Percentiles rank a stretch among this genome's conserved stretches.
Conservation (phyloP, 2,329 filamentous ascomycete genomes). For the Microsporum audouinii region DNA sequence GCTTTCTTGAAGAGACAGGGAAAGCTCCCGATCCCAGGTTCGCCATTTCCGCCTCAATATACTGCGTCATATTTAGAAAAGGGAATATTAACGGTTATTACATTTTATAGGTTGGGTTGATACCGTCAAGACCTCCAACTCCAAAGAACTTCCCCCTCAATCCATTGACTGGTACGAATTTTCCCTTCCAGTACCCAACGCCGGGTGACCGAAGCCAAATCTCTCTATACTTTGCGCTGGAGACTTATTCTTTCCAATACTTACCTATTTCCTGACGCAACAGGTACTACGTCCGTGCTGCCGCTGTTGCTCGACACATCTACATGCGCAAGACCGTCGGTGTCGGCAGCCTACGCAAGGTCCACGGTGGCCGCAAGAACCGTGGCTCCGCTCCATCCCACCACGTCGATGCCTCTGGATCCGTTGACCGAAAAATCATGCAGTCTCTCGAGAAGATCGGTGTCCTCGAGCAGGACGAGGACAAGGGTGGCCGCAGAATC, state of each 20-base stretch:
- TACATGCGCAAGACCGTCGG: slow-evolving; percentile 99
- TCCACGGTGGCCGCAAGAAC: slow-evolving; percentile 95
- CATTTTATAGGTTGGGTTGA: slow-evolving; percentile 75
- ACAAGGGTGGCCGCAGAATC: slow-evolving; percentile 96
- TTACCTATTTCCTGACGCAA: slow-evolving; percentile 4
- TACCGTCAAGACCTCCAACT: slow-evolving; percentile 94
- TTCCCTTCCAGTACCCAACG: not conserved
- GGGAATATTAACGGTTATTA: not conserved
- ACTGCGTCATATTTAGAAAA: slow-evolving; percentile 14
- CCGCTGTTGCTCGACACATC: slow-evolving; percentile 91
- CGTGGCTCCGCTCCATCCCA: slow-evolving; percentile 80
- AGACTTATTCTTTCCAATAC: not conserved
- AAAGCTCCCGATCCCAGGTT: slow-evolving; percentile 58
- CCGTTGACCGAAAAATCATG: slow-evolving; percentile 93
- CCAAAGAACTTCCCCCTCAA: slow-evolving; percentile 96
- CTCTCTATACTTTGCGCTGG: not conserved
- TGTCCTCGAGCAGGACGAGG: slow-evolving; percentile 93
- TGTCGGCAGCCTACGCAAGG: slow-evolving; percentile 93
- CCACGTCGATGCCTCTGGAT: slow-evolving; percentile 91
- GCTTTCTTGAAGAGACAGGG: slow-evolving; percentile 61
- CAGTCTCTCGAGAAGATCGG: slow-evolving; percentile 99
- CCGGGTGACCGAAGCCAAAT: not conserved
- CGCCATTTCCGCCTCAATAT: slow-evolving; percentile 24
- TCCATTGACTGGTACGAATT: slow-evolving; percentile 85
- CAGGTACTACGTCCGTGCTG: slow-evolving; percentile 71